Evolutionary conservation across 2,329 filamentous ascomycete genomes (phyloP).

Genomic region (Fusarium xyrophilum): DNA sequence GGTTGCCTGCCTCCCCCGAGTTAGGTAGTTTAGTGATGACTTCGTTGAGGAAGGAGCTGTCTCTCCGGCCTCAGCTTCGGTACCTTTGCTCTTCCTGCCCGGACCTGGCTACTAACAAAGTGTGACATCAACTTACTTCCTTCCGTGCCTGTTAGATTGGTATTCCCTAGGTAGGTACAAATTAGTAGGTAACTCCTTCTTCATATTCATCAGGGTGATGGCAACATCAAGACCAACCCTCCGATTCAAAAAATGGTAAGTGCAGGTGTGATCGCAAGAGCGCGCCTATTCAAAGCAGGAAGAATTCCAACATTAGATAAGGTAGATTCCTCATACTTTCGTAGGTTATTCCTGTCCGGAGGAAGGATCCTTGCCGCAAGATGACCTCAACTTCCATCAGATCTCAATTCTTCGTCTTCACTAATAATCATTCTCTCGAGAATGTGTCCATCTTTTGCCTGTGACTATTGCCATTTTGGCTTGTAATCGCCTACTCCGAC

Average conservation of each 20-base stretch:
- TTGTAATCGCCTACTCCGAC: conserved; percentile 24
- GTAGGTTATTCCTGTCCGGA: not conserved
- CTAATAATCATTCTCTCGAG: conserved; percentile 12
- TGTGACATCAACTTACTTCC: not conserved
- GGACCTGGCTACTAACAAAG: not conserved
- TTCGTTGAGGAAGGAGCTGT: conserved; percentile 7
- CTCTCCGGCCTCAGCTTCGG: not conserved
- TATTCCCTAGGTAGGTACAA: too few relatives aligned
- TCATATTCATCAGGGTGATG: not conserved
- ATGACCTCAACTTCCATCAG: not conserved
- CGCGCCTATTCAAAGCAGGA: not conserved
- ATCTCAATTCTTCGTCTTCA: not conserved
- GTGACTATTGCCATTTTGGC: conserved; percentile 33
- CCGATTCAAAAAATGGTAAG: not conserved
- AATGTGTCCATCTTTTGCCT: conserved; percentile 26
- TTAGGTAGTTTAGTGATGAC: not conserved
- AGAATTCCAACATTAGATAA: not conserved
- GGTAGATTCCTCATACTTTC: not conserved
- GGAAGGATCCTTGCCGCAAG: not conserved
- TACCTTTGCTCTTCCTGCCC: not conserved
- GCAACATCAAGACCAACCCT: not conserved
- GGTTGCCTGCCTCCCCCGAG: not conserved
- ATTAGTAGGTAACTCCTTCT: not conserved
- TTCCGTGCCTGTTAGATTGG: not conserved
- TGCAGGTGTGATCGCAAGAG: conserved; percentile 4